Evolutionary conservation across 2,329 filamentous ascomycete species (phyloP), one percentile per base, ranked within the genome.

Genomic region (Epichloe scottii): DNA sequence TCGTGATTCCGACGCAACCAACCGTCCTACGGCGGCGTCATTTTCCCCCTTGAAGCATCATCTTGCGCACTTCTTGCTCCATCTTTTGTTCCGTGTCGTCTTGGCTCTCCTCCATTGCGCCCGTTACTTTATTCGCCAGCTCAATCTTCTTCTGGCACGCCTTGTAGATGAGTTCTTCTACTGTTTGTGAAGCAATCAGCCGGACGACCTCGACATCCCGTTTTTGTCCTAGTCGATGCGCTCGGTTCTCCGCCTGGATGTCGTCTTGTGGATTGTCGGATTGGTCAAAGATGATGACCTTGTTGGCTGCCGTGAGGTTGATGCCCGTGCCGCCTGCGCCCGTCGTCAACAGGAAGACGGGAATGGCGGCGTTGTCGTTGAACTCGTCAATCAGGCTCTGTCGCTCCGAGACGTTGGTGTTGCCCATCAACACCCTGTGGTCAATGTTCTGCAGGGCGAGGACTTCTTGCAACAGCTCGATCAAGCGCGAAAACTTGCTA

Each of bases 211-310:
- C 91, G 1, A 98, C 93, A 37, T 91, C 85, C 15, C 87, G 76
- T 33, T 80, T 90, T 71, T 98, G 93, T 0, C 93, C 93, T 8
- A 98, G 87, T 14, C 93, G 85, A 68, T 98, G 93, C 0, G 93
- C 93, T 17, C 93, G 84, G 66, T 98, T 97, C 72, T 97, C 93
- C 0, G 93, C 93, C 66, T 98, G 93, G n/a, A 95, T 83, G 63
- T 98, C 93, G 59, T 97, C 91, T 64, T 98, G 93, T 0, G 93
- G 93, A 60, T 98, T 98, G 71, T 96, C 95, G n/a, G 84, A 88
- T 56, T 87, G 86, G 67, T 98, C 93, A 65, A 97, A 96, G 61
- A 98, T 93, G 67, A 98, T 81, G 59, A 98, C 91, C 69, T 96
- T 97, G 72, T 97, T 97, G 4, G 93, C 93, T 37, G 86, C 87